These are phyloP conservation scores for Pseudogymnoascus sp. DNA, from an alignment of 2,329 filamentous ascomycete genomes.

Conservation along the genomic window DNA sequence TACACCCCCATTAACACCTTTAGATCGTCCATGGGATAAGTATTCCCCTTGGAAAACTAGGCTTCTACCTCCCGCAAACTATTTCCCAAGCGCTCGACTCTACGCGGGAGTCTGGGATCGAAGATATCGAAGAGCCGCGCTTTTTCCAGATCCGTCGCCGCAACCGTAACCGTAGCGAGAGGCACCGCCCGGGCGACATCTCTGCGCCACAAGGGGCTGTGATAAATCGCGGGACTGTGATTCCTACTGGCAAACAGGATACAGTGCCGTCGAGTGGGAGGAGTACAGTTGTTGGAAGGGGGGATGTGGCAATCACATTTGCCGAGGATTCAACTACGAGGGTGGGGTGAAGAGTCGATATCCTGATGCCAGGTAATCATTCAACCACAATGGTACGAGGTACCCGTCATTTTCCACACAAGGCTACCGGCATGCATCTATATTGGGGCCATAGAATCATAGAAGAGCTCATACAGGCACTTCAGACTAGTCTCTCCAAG, in stretches of 20 bases:
- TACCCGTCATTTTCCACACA: neutral
- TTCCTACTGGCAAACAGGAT: neutral
- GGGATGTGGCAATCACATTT: neutral
- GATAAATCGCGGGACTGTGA: constrained; percentile 1
- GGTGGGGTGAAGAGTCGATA: neutral
- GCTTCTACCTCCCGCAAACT: constrained; percentile 51
- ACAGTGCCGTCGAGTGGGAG: neutral
- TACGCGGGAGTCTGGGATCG: constrained; percentile 24
- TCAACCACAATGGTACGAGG: neutral
- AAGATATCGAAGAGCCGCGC: constrained; percentile 4
- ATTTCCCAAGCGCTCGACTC: constrained; percentile 45
- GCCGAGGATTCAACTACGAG: neutral
- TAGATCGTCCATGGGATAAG: constrained; percentile 73
- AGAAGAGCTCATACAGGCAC: neutral
- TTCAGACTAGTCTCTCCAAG: neutral
- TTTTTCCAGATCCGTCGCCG: neutral
- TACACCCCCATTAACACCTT: neutral
- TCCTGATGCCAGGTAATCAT: neutral
- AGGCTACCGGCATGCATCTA: neutral
- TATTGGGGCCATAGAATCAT: neutral
- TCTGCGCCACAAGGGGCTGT: neutral
- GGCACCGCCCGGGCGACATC: neutral
- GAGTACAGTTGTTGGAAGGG: neutral
- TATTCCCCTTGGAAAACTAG: constrained; percentile 64
- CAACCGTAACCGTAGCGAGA: neutral